Evolutionary conservation across 306 rosid species (phyloP).

Genomic region (Arachis stenosperma): DNA sequence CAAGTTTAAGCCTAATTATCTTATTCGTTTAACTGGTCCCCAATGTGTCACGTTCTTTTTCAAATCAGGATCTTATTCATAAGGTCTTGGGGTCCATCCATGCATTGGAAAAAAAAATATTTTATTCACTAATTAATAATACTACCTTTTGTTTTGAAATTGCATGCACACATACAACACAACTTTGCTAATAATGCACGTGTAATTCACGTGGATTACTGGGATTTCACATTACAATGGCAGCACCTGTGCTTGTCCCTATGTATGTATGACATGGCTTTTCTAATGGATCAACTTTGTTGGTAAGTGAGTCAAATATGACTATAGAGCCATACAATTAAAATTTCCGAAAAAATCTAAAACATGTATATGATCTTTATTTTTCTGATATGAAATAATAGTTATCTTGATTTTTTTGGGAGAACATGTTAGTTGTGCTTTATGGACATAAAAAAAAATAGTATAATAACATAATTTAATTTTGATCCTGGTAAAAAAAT

Average conservation of each 20-base stretch:
- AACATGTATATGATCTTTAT: too few relatives aligned
- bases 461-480: too few relatives aligned
- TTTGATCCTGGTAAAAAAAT: too few relatives aligned
- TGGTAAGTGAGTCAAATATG: background rate
- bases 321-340: too few relatives aligned
- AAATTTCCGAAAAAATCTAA: too few relatives aligned
- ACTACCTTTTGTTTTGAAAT: background rate
- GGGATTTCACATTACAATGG: background rate
- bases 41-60: background rate
- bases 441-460: too few relatives aligned
- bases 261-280: background rate
- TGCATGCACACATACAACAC: background rate
- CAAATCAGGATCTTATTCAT: constrained; percentile 14
- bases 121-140: background rate
- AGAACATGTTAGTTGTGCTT: too few relatives aligned
- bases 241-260: background rate
- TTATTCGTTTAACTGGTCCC: constrained; percentile 22
- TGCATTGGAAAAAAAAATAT: background rate
- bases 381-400: too few relatives aligned
- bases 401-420: too few relatives aligned
- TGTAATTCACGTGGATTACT: constrained; percentile 33
- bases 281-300: background rate
- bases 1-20: constrained; percentile 14
- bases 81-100: constrained; percentile 11
- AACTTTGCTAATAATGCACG: constrained; percentile 27